These are phyloP conservation scores for Suhomyces tanzawaensis DNA, from an alignment of 805 yeast species.

Conservation along the genomic window DNA sequence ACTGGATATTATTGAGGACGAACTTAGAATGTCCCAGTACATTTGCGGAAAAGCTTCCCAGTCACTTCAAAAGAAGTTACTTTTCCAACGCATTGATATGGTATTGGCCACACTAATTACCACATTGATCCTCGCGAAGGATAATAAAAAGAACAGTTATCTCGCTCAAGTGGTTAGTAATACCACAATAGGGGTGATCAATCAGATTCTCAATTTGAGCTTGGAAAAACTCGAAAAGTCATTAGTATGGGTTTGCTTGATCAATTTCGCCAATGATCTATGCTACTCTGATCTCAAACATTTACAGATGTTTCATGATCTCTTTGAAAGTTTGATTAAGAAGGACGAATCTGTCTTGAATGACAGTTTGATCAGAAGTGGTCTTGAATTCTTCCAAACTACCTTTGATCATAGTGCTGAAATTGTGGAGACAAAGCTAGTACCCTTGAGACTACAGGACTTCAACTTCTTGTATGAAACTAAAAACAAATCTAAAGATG, in stretches of 20 bases:
- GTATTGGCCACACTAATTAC: conserved; percentile 16
- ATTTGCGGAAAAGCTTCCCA: conserved; percentile 6
- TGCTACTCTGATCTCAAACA: conserved; percentile 27
- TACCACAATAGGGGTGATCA: conserved; percentile 7
- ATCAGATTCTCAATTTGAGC: conserved; percentile 8
- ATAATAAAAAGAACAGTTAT: conserved; percentile 2
- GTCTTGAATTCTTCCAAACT: conserved; percentile 19
- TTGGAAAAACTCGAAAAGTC: conserved; percentile 11
- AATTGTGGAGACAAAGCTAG: not conserved
- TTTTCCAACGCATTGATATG: conserved; percentile 14
- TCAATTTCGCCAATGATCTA: conserved; percentile 29
- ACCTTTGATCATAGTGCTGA: conserved; percentile 21
- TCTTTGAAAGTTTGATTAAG: conserved; percentile 18
- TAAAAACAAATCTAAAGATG: too few species aligned
- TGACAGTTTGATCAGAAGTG: conserved; percentile 23
- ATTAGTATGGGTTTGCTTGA: conserved; percentile 26
- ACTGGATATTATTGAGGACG: conserved; percentile 13
- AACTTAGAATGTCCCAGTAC: conserved; percentile 11
- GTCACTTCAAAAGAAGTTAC: conserved; percentile 10
- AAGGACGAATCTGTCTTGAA: conserved; percentile 8
- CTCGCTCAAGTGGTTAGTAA: conserved; percentile 1
- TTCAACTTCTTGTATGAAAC: not conserved
- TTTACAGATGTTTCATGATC: conserved; percentile 16
- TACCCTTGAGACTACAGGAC: not conserved
- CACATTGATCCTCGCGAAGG: conserved; percentile 10